Evolutionary conservation across 495 filamentous ascomycete species (phyloP).

Genomic region (Penicillium canariense): DNA sequence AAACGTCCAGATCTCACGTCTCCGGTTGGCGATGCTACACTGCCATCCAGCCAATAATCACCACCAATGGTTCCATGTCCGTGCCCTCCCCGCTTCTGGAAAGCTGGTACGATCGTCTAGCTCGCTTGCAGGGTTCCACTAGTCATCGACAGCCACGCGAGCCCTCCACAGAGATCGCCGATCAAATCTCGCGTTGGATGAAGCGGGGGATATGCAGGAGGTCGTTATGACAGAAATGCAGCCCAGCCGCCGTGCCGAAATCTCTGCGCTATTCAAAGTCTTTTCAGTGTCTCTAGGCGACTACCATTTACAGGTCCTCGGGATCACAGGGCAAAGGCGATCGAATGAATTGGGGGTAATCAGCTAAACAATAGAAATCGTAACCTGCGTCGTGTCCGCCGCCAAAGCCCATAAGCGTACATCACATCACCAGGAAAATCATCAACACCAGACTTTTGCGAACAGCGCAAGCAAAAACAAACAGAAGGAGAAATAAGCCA

Average conservation of each 20-base stretch:
- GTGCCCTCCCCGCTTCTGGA: background rate
- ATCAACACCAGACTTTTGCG: background rate
- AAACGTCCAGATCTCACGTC: background rate
- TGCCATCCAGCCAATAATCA: background rate
- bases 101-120: background rate
- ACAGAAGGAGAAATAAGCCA: background rate
- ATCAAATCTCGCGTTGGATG: background rate
- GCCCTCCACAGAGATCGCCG: slow-evolving; percentile 1
- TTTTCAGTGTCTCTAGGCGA: no score
- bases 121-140: background rate
- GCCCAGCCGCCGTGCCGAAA: background rate
- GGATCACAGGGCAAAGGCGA: no score
- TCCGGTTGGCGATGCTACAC: background rate
- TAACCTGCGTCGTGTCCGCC: background rate
- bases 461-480: background rate
- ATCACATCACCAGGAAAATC: background rate
- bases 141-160: background rate
- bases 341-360: background rate
- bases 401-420: slow-evolving; percentile 5
- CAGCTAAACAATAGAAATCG: slow-evolving; percentile 10
- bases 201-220: background rate
- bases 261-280: background rate
- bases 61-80: background rate
- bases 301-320: no score
- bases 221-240: background rate